Evolutionary conservation across 768 basidiomycete genomes (phyloP), one percentile per base, ranked within the genome.

Genomic region (Serendipita vermifera): DNA sequence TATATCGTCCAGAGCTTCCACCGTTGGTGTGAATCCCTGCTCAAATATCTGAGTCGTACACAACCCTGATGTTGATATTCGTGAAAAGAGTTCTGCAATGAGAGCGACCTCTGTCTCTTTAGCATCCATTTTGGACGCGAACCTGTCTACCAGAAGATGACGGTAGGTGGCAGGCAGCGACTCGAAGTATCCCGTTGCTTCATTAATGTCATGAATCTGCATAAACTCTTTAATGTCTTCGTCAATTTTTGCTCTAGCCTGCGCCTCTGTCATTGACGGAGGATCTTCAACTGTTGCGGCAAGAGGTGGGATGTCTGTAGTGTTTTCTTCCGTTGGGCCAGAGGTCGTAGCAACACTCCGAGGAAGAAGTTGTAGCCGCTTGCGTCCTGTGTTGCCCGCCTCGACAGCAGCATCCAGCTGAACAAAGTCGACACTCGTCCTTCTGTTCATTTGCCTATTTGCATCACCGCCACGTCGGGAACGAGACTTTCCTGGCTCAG

Each of bases 191-290:
- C 77, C 77, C 62, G 89, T 88, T 11, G 88, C 91, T 68, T 96
- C 93, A 32, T 84, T 82, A 57, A 96, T 67, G 64, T 83, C 85
- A 61, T 87, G 84, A 62, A 88, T 81, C 61, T 75, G 79, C 69
- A 84, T 90, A 73, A 90, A 87, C 72, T 97, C 90, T 69, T 87
- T 89, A 57, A 73, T 71, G 62, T 93, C 87, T 62, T 90, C 83
- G 13, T 73, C 75, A 62, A 94, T 83, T 75, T 85, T 87, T 67
- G 79, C 79, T 69, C 76, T 74, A 33, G 81, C 85, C n/a, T 81
- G 80, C 1, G 70, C 78, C 62, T 82, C 83, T 0, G 78, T 73
- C 77, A 91, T 82, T 55, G 74, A 72, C 20, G 69, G 62, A 5
- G 64, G 66, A 9, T 59, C 59, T 5, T 59, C 46, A n/a, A 63